Evolutionary conservation across 306 rosid species (phyloP).

Genomic region (Pyrus pyrifolia): DNA sequence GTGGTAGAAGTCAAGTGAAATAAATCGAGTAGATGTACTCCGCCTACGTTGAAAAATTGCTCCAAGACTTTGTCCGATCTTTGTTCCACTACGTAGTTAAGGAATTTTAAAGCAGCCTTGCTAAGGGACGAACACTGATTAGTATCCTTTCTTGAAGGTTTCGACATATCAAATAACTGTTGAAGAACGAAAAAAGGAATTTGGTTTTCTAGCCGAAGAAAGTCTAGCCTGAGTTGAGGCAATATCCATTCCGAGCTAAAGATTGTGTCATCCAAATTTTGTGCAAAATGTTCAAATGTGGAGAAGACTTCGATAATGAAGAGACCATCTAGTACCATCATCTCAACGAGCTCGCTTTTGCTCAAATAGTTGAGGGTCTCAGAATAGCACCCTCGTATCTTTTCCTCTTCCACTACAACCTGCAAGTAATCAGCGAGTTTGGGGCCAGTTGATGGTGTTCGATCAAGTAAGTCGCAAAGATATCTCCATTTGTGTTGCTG

Average conservation of each 20-base stretch:
- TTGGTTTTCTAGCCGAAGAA: slow-evolving; percentile 59
- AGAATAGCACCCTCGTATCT: slow-evolving; percentile 44
- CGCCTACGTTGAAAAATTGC: background rate
- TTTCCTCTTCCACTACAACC: slow-evolving; percentile 16
- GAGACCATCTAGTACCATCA: slow-evolving; percentile 58
- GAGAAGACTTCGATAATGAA: slow-evolving; percentile 47
- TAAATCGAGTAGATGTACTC: slow-evolving; percentile 39
- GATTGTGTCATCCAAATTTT: slow-evolving; percentile 26
- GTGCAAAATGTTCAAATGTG: slow-evolving; percentile 12
- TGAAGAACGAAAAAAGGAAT: slow-evolving; percentile 50
- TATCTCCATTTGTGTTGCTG: slow-evolving; percentile 51
- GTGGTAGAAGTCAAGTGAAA: slow-evolving; percentile 28
- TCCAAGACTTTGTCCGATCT: slow-evolving; percentile 13
- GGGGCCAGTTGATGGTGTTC: slow-evolving; percentile 13
- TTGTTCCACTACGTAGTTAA: slow-evolving; percentile 32
- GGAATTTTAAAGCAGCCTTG: slow-evolving; percentile 33
- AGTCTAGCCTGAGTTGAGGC: slow-evolving; percentile 15
- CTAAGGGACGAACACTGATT: background rate
- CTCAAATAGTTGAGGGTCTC: slow-evolving; percentile 12
- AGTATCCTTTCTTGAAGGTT: background rate
- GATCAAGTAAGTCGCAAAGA: slow-evolving; percentile 23
- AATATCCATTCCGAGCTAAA: slow-evolving; percentile 32
- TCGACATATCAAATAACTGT: slow-evolving; percentile 15
- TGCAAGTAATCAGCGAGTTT: slow-evolving; percentile 3
- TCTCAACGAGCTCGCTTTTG: slow-evolving; percentile 25